Evolutionary conservation across 306 rosid species (phyloP), one percentile per base, ranked within the genome.

Genomic region (Leucaena leucocephala): DNA sequence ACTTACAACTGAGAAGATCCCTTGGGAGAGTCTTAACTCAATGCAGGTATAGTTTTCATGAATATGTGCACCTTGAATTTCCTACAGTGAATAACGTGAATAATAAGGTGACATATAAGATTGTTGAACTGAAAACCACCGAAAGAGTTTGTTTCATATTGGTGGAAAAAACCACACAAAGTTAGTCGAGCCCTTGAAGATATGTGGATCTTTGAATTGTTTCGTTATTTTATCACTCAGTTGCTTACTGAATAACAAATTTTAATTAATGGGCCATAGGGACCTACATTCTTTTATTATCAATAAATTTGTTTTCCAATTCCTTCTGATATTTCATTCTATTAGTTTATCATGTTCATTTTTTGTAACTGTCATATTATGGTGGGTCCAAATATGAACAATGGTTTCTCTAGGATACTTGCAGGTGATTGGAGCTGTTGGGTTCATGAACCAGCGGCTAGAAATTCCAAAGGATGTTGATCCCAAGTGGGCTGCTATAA

Each of bases 391-490:
- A 64, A 76, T 84, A 84, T 88, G 88, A 92, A 80, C 82, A 87
- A 27, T 50, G 68, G 45, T 82, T 79, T 68, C 55, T 85, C 83
- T 88, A 82, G 88, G 85, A 80, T 77, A 68, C 71, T 77, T 87
- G 87, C 93, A 96, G 99, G 99, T 96, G 72, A 89, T 96, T 84
- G 99, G 98, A 77, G 99, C 99, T 80, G 99, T 96, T 8, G 99
- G 99, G 82, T 96, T 96, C 87, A 96, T 96, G 98, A 84, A 93
- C 78, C 98, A 96, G 86, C 86, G 91, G 76, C 87, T 91, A 49
- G 99, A 96, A 87, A 93, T 96, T 82, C 99, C 98, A 17, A 88
- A 86, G 76, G 93, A 93, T 22, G 78, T 90, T 69, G 98, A 96
- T 89, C 97, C 97, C 6, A 91, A 72, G 71, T 96, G 97, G 98